Base-by-base conservation (phyloP, 371 early-diverging fungal genomes). In the Rhizopus delemar region DNA sequence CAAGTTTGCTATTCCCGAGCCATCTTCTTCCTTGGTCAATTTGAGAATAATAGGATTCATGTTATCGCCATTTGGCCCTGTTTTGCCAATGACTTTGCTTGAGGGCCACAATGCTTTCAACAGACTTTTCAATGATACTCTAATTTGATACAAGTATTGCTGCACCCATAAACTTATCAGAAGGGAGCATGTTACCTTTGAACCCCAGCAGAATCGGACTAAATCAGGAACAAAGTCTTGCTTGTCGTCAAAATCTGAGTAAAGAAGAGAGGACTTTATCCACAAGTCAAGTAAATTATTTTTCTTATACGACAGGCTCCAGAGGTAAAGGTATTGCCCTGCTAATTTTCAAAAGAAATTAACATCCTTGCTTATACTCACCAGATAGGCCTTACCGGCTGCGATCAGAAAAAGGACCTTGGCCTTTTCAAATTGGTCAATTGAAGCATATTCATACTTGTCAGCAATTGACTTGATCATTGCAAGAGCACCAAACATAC, bases 401-500 rank as follows among this genome's bases (percentile, higher is more conserved):
- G 22, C 22, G 22, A 1, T 22, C 22, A 22, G 22, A 22, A 22
- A 22, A 22, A 22, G 22, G 36, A 22, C 22, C 22, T 22, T 22
- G 22, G 2, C 22, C 22, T 22, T 22, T 22, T 22, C 22, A 22
- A 22, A 22, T 22, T 22, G 22, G 22, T 22, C 22, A 22, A 22
- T 22, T 22, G 22, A 2, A 22, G 22, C 22, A 22, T 22, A 22
- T 22, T 22, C 22, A 2, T 22, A 22, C 2, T 22, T 2, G 22
- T 22, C 22, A 22, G 22, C 22, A 22, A 22, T 22, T 22, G 22
- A 22, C 22, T 22, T 22, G 22, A 22, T 22, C 22, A 22, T 22
- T 22, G 22, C 22, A 29, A 62, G 46, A 9, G 33, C 11, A 9
- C 63, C 63, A 31, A 57, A 57, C 56, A 62, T 12, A 22, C 53